Conservation (phyloP, 169 alveolate species). For the Theileria annulata region DNA sequence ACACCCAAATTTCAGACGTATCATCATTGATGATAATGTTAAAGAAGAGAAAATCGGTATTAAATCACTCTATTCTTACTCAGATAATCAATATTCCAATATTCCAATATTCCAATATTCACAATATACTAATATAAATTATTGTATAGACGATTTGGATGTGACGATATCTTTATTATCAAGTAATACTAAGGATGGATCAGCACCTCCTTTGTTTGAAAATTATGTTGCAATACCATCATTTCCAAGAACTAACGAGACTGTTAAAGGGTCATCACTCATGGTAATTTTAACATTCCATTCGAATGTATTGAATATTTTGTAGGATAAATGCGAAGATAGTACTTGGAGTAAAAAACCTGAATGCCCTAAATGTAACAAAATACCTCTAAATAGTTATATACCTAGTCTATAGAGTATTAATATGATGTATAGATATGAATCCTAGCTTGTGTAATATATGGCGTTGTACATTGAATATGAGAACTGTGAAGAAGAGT, state of each 20-base stretch:
- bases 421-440: conserved; percentile 2
- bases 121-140: background rate
- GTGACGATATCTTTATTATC: conserved; percentile 5
- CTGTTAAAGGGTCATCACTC: conserved; percentile 45
- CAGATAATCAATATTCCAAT: too few relatives aligned
- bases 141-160: conserved; percentile 40
- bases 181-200: conserved; percentile 42
- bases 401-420: background rate
- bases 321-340: conserved; percentile 51
- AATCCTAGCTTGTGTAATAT: background rate
- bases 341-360: conserved; percentile 28
- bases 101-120: background rate
- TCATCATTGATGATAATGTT: background rate
- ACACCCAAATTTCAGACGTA: conserved; percentile 26
- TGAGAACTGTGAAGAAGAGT: conserved; percentile 32
- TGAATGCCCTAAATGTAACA: conserved; percentile 24
- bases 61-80: too few relatives aligned
- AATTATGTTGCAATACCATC: conserved; percentile 52
- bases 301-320: background rate
- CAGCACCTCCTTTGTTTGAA: conserved; percentile 40
- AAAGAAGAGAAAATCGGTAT: background rate
- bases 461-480: conserved; percentile 47
- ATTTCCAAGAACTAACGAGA: conserved; percentile 43
- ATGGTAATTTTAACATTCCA: conserved; percentile 17
- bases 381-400: background rate